Evolutionary conservation across 2,329 filamentous ascomycete species (phyloP).

Genomic region (Aspergillus awamori): DNA sequence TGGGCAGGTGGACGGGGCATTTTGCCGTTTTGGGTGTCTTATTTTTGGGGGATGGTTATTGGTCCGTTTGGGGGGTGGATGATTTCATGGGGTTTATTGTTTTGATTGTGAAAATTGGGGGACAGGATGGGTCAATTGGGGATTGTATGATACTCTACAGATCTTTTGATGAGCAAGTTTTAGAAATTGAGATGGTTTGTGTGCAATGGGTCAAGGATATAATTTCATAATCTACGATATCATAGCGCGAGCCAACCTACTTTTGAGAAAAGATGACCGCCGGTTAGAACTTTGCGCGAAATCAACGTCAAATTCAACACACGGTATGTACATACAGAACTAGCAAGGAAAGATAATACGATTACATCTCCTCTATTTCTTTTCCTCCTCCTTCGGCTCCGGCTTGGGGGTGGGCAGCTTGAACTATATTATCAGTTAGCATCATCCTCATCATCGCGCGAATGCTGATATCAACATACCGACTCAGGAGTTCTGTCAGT

Average conservation of each 20-base stretch:
- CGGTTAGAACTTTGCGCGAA: not conserved
- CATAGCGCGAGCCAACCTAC: not conserved
- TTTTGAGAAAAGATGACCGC: not conserved
- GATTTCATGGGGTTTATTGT: not conserved
- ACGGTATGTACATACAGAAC: conserved; percentile 45
- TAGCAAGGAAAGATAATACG: conserved; percentile 36
- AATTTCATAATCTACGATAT: not conserved
- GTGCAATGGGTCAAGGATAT: not conserved
- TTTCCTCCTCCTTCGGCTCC: conserved; percentile 85
- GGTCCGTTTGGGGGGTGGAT: not conserved
- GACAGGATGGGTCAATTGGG: not conserved
- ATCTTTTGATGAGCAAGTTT: not conserved
- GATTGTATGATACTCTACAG: too few relatives aligned
- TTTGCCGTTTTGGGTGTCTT: not conserved
- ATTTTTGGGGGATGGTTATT: conserved; percentile 6
- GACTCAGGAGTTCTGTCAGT: conserved; percentile 76
- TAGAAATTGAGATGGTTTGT: too few relatives aligned
- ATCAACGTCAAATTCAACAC: conserved; percentile 23
- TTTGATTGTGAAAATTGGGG: not conserved
- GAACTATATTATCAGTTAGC: conserved; percentile 58
- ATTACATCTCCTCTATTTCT: conserved; percentile 70
- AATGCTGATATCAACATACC: conserved; percentile 45
- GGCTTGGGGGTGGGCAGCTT: conserved; percentile 95
- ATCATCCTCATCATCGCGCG: not conserved
- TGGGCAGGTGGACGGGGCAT: too few relatives aligned